Percentiles rank a stretch among this genome's conserved stretches.
Evolutionary conservation across 73 alveolate genomes (phyloP).

Genomic region (Paramecium caudatum): DNA sequence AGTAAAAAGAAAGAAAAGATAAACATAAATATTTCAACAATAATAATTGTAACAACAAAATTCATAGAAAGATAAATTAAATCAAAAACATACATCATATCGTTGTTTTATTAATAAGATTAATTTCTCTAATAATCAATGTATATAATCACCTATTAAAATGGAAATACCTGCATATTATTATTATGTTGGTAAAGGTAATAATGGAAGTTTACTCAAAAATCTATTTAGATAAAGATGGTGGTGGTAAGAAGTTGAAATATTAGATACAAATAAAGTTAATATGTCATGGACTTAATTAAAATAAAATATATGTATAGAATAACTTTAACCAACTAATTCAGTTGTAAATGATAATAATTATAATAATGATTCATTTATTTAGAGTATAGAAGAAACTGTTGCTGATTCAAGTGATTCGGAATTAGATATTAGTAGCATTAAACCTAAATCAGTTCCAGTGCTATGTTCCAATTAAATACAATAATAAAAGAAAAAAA

Average conservation of each 20-base stretch:
- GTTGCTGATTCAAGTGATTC: conserved; percentile 67
- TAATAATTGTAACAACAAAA: conserved; percentile 28
- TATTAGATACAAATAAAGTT: conserved; percentile 27
- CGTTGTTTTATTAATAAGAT: conserved; percentile 64
- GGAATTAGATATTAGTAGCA: conserved; percentile 28
- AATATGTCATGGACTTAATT: conserved; percentile 72
- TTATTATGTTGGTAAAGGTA: conserved; percentile 91
- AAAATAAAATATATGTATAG: conserved; percentile 46
- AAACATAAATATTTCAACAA: neutral
- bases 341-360: conserved; percentile 4
- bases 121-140: conserved; percentile 54
- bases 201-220: conserved; percentile 82
- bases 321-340: conserved; percentile 12
- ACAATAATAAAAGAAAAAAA: neutral
- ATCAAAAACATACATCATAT: conserved; percentile 53
- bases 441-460: conserved; percentile 6
- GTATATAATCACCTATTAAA: conserved; percentile 26
- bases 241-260: conserved; percentile 90
- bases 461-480: neutral
- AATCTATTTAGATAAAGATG: conserved; percentile 82
- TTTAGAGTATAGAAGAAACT: conserved; percentile 35
- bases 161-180: conserved; percentile 77
- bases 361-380: conserved; percentile 42
- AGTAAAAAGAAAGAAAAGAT: conserved; percentile 39
- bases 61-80: conserved; percentile 60